Evolutionary conservation across 2,329 filamentous ascomycete species (phyloP).

Genomic region (Monilinia vaccinii-corymbosi): DNA sequence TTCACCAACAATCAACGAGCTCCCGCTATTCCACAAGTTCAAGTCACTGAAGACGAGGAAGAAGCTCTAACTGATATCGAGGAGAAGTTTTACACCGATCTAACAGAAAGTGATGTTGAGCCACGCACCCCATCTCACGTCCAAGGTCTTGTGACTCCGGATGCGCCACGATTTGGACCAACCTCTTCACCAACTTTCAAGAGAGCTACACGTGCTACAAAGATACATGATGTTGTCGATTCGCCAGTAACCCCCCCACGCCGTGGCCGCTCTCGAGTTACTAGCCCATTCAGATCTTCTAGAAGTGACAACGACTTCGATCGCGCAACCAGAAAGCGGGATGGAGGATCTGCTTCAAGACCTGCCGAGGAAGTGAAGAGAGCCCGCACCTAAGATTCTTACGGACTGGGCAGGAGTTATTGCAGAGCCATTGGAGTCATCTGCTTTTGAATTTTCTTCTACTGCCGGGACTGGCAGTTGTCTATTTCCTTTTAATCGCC

Average conservation of each 20-base stretch:
- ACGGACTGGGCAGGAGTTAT: not conserved
- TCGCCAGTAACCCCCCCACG: conserved; percentile 23
- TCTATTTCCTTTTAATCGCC: conserved; percentile 3
- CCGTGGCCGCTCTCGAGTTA: conserved; percentile 12
- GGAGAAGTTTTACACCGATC: conserved; percentile 19
- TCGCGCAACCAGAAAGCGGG: conserved; percentile 37
- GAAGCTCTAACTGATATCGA: conserved; percentile 44
- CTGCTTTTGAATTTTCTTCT: not conserved
- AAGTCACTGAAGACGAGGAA: conserved; percentile 48
- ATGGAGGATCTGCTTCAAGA: conserved; percentile 31
- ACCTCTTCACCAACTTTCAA: conserved; percentile 54
- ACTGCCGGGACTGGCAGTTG: not conserved
- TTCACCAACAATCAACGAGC: conserved; percentile 26
- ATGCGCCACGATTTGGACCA: conserved; percentile 46
- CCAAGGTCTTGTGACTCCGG: conserved; percentile 40
- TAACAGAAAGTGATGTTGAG: conserved; percentile 2
- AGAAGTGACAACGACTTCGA: conserved; percentile 34
- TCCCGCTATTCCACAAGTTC: conserved; percentile 46
- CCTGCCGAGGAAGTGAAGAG: conserved; percentile 18
- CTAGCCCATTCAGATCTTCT: conserved; percentile 56
- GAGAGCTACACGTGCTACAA: conserved; percentile 47
- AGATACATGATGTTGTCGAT: conserved; percentile 32
- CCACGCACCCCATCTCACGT: conserved; percentile 11
- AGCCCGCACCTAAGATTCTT: not conserved
- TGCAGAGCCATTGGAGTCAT: not conserved